Percentiles rank a stretch among this genome's conserved stretches.
These are phyloP conservation scores for sorghum (Sorghum bicolor) DNA, from an alignment of 176 grass and related monocot species.

Conservation along the genomic window DNA sequence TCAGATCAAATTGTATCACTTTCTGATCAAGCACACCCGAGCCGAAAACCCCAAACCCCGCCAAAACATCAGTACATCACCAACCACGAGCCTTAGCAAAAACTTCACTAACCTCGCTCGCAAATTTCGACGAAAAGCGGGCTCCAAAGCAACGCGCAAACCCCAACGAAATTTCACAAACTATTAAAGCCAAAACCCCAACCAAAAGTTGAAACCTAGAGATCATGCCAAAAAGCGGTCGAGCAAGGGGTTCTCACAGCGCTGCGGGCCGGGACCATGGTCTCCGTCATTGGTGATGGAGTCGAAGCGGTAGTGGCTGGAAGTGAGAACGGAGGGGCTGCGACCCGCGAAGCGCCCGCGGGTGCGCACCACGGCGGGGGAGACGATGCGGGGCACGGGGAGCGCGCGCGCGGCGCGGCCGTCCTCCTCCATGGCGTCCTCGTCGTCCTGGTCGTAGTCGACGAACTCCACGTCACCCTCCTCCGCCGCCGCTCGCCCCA, in stretches of 20 bases:
- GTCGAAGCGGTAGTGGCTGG: constrained; percentile 36
- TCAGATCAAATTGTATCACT: not conserved
- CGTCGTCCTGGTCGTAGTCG: constrained; percentile 35
- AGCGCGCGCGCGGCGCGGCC: constrained; percentile 26
- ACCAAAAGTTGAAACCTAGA: not conserved
- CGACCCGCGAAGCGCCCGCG: constrained; percentile 37
- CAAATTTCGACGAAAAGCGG: not conserved
- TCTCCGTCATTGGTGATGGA: constrained; percentile 4
- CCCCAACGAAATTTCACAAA: not conserved
- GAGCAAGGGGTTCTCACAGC: constrained; percentile 32
- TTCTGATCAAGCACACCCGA: not conserved
- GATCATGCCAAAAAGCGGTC: not conserved
- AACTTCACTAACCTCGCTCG: not conserved
- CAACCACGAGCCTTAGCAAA: not conserved
- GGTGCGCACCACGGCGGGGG: constrained; percentile 26
- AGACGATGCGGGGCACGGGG: constrained; percentile 48
- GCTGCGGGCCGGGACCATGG: constrained; percentile 32
- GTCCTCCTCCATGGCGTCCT: constrained; percentile 50
- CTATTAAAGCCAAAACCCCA: not conserved
- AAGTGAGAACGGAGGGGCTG: constrained; percentile 40
- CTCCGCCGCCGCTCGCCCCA: not conserved
- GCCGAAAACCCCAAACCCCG: constrained; percentile 30
- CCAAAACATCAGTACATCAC: not conserved
- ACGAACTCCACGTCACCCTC: constrained; percentile 37
- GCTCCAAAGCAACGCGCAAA: not conserved